Conservation (phyloP, 106 monocot genomes). For the Allium cepa region DNA sequence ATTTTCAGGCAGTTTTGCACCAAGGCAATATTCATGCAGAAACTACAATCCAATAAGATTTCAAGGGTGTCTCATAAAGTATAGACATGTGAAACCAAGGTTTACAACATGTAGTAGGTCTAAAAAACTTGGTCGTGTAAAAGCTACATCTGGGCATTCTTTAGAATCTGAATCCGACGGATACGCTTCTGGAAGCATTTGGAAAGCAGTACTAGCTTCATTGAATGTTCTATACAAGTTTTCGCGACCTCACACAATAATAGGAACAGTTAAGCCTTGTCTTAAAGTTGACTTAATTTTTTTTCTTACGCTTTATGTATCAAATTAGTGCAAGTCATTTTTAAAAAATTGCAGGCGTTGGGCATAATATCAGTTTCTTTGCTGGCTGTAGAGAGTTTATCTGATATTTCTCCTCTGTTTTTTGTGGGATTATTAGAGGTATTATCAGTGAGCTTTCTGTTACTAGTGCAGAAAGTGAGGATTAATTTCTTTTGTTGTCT, state of each 20-base stretch:
- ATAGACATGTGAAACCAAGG: constrained; percentile 8
- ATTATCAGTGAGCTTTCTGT: constrained; percentile 6
- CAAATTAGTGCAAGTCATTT: neutral
- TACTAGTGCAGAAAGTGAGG: neutral
- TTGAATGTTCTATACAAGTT: constrained; percentile 70
- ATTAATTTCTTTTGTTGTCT: constrained; percentile 2
- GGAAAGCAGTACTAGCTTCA: constrained; percentile 28
- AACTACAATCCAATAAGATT: neutral
- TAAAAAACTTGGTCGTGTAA: constrained; percentile 9
- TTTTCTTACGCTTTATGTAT: neutral
- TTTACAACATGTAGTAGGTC: neutral
- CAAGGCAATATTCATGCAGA: constrained; percentile 13
- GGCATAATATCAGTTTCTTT: constrained; percentile 94
- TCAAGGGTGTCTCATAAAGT: constrained; percentile 5
- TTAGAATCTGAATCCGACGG: constrained; percentile 51
- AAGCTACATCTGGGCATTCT: constrained; percentile 42
- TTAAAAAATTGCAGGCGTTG: constrained; percentile 40
- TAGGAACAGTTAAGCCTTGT: constrained; percentile 84
- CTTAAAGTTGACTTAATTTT: neutral
- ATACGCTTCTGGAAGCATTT: constrained; percentile 16
- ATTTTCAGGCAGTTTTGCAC: constrained; percentile 22
- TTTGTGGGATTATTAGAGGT: constrained; percentile 77
- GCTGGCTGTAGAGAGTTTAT: constrained; percentile 58
- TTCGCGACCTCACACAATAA: constrained; percentile 91
- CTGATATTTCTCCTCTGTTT: constrained; percentile 85